phyloP scores from a whole-genome alignment of 208 protist genomes.

The Trypanosoma brucei region DNA sequence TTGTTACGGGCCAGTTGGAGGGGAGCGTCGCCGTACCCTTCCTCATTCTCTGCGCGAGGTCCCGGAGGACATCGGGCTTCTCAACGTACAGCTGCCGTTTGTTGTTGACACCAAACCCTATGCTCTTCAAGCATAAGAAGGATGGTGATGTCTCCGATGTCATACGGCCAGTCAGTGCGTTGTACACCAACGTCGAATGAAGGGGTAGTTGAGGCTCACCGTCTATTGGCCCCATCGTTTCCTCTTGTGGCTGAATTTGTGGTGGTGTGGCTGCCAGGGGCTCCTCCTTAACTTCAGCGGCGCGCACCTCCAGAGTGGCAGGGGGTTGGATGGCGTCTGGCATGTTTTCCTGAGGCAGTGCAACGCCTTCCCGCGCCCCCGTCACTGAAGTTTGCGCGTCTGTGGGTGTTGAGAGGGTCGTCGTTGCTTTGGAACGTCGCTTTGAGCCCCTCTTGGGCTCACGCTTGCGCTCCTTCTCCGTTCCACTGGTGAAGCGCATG shows the following conservation, averaged over 20 bases:
- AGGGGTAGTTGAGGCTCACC: background rate
- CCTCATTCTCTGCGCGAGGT: conserved; percentile 58
- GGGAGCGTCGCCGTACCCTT: conserved; percentile 49
- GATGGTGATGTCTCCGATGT: conserved; percentile 62
- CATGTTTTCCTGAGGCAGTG: conserved; percentile 10
- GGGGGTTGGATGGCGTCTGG: conserved; percentile 3
- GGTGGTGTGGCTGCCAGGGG: background rate
- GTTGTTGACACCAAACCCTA: conserved; percentile 77
- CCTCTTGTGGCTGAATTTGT: background rate
- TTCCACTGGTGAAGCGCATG: conserved; percentile 4
- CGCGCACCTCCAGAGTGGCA: background rate
- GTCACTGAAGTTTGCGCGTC: background rate
- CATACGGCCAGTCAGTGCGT: conserved; percentile 82
- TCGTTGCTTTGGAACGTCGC: conserved; percentile 1
- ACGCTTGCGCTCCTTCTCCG: background rate
- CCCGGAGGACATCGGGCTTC: conserved; percentile 49
- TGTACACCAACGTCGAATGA: conserved; percentile 62
- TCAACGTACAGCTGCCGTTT: conserved; percentile 67
- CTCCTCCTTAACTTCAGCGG: background rate
- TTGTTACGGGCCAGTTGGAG: conserved; percentile 63
- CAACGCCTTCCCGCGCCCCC: background rate
- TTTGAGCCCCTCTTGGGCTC: conserved; percentile 1
- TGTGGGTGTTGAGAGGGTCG: background rate
- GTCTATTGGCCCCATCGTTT: background rate
- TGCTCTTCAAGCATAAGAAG: conserved; percentile 45